Evolutionary conservation across 331 rosid species (phyloP), one percentile per base, ranked within the genome.

Genomic region (Quercus lobata): DNA sequence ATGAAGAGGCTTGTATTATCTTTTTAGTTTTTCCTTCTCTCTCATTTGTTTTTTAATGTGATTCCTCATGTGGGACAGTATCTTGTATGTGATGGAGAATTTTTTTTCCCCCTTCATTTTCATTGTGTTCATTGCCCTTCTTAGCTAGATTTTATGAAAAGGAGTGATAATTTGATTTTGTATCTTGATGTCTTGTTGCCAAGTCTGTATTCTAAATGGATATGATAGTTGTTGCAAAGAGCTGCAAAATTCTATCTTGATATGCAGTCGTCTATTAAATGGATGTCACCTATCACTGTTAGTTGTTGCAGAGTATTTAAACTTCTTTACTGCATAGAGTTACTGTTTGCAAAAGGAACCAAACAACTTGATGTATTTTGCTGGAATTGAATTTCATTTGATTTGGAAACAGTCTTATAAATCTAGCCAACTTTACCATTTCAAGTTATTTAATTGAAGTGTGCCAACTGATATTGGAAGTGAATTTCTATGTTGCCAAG

Each of bases 1-100:
- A 76, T 63, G 85, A 73, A 83, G 82, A 84, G 85, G 86, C 77
- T 73, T 86, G 92, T 86, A 79, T 81, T 54, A 84, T 87, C 68
- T 37, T 54, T 77, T 54, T 77, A 74, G 86, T 61, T 27, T 56
- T 76, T 78, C 81, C 52, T 76, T 73, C 11, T 17, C 27, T 19
- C 57, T 14, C 27, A 21, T 30, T 69, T 63, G 16, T 68, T 7
- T 55, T 1, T 15, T 12, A 73, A 5, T 77, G 81, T 60, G 76
- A 41, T 78, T 78, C 53, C 74, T 11, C 57, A 63, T 65, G 68
- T 61, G 74, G 75, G 74, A 72, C 71, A 30, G 78, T 80, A 30
- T 78, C 75, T 82, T 89, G 87, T 84, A 86, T 84, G 83, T 63
- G 86, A 72, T 84, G 86, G 68, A 24, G 18, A 44, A 49, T 81